Percentiles rank a stretch among this genome's conserved stretches.
phyloP scores from a whole-genome alignment of 148 eudicot genomes.

The Euryodendron excelsum region DNA sequence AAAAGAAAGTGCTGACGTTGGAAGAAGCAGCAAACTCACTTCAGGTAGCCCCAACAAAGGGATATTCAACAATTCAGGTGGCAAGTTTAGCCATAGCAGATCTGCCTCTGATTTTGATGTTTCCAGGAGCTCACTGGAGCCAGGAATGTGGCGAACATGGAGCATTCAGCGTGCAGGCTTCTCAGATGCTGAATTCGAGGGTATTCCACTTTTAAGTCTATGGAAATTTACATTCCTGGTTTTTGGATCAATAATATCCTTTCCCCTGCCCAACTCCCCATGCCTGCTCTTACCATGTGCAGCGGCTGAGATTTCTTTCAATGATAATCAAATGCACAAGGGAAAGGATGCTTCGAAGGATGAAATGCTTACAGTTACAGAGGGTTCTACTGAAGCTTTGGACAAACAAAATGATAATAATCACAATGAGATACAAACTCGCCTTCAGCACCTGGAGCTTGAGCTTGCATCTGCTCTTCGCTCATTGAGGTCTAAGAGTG shows the following conservation, averaged over 20 bases:
- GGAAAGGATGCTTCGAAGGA: slow-evolving; percentile 24
- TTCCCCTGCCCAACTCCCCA: neutral
- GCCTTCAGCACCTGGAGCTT: slow-evolving; percentile 63
- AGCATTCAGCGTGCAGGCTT: slow-evolving; percentile 57
- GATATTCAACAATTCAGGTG: slow-evolving; percentile 22
- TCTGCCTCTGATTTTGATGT: slow-evolving; percentile 24
- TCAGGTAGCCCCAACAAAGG: slow-evolving; percentile 22
- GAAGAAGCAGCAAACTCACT: slow-evolving; percentile 23
- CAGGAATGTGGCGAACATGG: slow-evolving; percentile 63
- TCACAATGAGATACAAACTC: slow-evolving; percentile 41
- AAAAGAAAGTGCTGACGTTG: slow-evolving; percentile 52
- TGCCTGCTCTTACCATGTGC: slow-evolving; percentile 21
- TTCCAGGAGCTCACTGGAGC: slow-evolving; percentile 29
- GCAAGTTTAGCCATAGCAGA: slow-evolving; percentile 21
- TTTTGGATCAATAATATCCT: slow-evolving; percentile 1
- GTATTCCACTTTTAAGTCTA: slow-evolving; percentile 25
- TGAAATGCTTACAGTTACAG: slow-evolving; percentile 21
- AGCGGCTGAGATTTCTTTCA: slow-evolving; percentile 63
- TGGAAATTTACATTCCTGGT: neutral
- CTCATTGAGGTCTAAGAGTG: slow-evolving; percentile 52
- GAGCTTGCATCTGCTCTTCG: slow-evolving; percentile 70
- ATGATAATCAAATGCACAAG: slow-evolving; percentile 14
- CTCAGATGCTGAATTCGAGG: slow-evolving; percentile 59
- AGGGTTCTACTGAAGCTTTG: slow-evolving; percentile 29
- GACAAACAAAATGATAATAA: slow-evolving; percentile 17